A percentile compares a stretch with the other conserved stretches of the same genome.
Evolutionary conservation across 2,329 filamentous ascomycete genomes (phyloP).

Genomic region (Colletotrichum sp.): DNA sequence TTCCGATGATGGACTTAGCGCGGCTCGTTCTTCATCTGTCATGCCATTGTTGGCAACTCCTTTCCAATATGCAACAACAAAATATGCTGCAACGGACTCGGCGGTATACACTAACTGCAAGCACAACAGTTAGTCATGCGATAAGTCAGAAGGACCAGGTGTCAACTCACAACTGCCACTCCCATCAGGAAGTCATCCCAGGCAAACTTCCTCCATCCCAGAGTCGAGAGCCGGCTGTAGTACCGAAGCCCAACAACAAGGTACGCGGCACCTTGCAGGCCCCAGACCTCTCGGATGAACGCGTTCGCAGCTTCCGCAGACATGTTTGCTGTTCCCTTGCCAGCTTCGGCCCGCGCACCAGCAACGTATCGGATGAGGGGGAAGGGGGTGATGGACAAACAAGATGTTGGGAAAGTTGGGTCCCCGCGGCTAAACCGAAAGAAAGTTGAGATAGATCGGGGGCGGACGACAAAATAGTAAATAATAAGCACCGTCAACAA

Average conservation of each 20-base stretch:
- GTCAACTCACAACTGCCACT: background rate
- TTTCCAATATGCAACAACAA: constrained; percentile 41
- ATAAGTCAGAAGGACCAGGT: background rate
- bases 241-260: constrained; percentile 17
- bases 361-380: background rate
- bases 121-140: background rate
- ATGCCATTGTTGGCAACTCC: constrained; percentile 57
- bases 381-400: background rate
- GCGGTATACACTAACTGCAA: background rate
- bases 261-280: constrained; percentile 15
- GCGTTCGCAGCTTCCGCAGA: background rate
- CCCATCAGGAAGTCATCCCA: constrained; percentile 20
- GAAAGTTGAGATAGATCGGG: background rate
- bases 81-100: constrained; percentile 32
- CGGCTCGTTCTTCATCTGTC: constrained; percentile 49
- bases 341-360: background rate
- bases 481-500: background rate
- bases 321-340: background rate
- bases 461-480: background rate
- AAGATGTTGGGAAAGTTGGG: background rate
- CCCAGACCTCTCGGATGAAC: constrained; percentile 22
- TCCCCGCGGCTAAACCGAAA: background rate
- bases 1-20: constrained; percentile 38
- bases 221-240: constrained; percentile 4
- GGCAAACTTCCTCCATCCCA: background rate